Evolutionary conservation across 2,329 filamentous ascomycete genomes (phyloP).

Genomic region (Phyllosticta citribraziliensis): DNA sequence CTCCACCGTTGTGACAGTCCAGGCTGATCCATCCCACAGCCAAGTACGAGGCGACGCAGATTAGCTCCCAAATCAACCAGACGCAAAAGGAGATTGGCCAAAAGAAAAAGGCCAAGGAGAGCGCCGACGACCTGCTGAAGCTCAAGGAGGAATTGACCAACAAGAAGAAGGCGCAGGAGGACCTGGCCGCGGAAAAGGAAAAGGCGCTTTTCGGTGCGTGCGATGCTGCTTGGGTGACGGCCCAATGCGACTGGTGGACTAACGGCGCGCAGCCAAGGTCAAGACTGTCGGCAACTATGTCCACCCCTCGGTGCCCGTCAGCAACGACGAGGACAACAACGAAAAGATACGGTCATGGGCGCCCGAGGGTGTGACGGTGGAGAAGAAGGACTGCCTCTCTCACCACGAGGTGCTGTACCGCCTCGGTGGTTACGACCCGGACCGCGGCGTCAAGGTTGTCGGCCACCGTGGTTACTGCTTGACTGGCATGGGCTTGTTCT

Average conservation of each 20-base stretch:
- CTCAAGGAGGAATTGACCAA: slow-evolving; percentile 70
- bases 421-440: slow-evolving; percentile 84
- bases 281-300: slow-evolving; percentile 86
- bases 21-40: slow-evolving; percentile 32
- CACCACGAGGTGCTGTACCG: slow-evolving; percentile 90
- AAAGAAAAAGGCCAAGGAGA: slow-evolving; percentile 93
- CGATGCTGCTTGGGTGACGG: background rate
- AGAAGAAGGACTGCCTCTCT: slow-evolving; percentile 71
- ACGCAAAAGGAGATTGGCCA: slow-evolving; percentile 81
- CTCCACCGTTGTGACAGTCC: background rate
- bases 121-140: slow-evolving; percentile 68
- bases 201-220: slow-evolving; percentile 48
- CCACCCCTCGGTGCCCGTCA: slow-evolving; percentile 75
- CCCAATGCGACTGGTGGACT: background rate
- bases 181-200: slow-evolving; percentile 67
- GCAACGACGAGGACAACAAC: slow-evolving; percentile 85
- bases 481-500: slow-evolving; percentile 77
- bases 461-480: slow-evolving; percentile 93
- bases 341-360: slow-evolving; percentile 66
- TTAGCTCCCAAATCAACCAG: slow-evolving; percentile 76
- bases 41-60: slow-evolving; percentile 68
- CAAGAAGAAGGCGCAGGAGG: slow-evolving; percentile 71
- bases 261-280: slow-evolving; percentile 47
- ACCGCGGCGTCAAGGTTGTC: slow-evolving; percentile 82
- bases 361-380: slow-evolving; percentile 61